These are phyloP conservation scores for Xylariales sp. DNA, from an alignment of 2,329 filamentous ascomycete species.

Conservation along the genomic window DNA sequence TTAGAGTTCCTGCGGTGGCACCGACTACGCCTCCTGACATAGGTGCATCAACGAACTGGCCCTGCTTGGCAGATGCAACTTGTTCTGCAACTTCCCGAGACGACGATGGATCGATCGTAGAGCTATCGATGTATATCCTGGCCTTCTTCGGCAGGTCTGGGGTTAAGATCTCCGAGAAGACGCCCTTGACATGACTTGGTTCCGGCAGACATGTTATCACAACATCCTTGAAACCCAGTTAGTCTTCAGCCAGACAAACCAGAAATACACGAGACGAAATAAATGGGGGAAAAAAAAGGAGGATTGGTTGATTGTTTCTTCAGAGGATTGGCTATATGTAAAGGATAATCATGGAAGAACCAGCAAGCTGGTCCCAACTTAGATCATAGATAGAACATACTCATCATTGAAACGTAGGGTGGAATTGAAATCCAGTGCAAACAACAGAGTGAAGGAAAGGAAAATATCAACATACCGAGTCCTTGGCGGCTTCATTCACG, in stretches of 20 bases:
- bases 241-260: slow-evolving; percentile 6
- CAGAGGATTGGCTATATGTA: slow-evolving; percentile 74
- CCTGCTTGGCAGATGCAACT: slow-evolving; percentile 60
- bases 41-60: slow-evolving; percentile 85
- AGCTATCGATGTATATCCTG: slow-evolving; percentile 90
- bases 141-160: slow-evolving; percentile 46
- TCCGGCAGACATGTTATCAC: slow-evolving; percentile 88
- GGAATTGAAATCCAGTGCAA: no score
- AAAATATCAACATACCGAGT: slow-evolving; percentile 40
- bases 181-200: slow-evolving; percentile 78
- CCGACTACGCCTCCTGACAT: slow-evolving; percentile 97
- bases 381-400: slow-evolving; percentile 58
- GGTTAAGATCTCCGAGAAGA: slow-evolving; percentile 73
- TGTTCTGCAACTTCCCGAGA: slow-evolving; percentile 72
- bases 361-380: slow-evolving; percentile 62
- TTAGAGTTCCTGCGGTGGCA: slow-evolving; percentile 79
- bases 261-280: no score
- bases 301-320: slow-evolving; percentile 25
- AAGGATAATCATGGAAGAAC: slow-evolving; percentile 58
- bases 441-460: not conserved
- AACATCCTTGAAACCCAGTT: slow-evolving; percentile 56
- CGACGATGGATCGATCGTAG: slow-evolving; percentile 88
- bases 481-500: slow-evolving; percentile 43
- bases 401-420: slow-evolving; percentile 32
- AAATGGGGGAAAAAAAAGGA: no score